phyloP scores from a whole-genome alignment of 495 filamentous ascomycete species.

The Achaetomiella virescens region DNA sequence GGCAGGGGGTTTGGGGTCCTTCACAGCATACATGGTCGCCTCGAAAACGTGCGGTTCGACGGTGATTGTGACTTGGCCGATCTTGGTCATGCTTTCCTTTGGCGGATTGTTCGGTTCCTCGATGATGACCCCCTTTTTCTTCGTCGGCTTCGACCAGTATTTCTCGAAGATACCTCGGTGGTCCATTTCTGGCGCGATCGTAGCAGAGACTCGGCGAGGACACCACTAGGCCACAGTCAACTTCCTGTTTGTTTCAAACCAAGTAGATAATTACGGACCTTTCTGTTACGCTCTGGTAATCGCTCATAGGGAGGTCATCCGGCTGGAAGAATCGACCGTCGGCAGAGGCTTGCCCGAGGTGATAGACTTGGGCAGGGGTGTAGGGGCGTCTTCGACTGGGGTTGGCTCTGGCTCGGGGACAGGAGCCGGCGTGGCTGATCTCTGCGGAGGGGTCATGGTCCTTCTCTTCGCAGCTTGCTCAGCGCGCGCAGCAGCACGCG shows the following conservation, averaged over 20 bases:
- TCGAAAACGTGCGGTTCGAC: conserved; percentile 91
- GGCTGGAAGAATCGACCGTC: conserved; percentile 64
- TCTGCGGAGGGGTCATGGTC: conserved; percentile 34
- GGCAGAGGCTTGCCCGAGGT: conserved; percentile 62
- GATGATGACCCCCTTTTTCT: conserved; percentile 65
- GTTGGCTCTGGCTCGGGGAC: conserved; percentile 25
- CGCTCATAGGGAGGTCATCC: conserved; percentile 52
- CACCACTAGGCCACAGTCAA: conserved; percentile 52
- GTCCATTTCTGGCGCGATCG: conserved; percentile 87
- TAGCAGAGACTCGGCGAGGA: conserved; percentile 73
- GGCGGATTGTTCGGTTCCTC: conserved; percentile 70
- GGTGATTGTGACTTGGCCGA: conserved; percentile 73
- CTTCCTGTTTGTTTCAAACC: background rate
- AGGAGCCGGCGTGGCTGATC: conserved; percentile 33
- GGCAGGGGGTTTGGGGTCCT: conserved; percentile 52
- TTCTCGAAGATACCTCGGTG: conserved; percentile 79
- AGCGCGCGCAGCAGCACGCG: conserved; percentile 46
- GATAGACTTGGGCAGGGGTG: conserved; percentile 54
- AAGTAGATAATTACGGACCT: conserved; percentile 52
- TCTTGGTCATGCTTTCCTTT: conserved; percentile 77
- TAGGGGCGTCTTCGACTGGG: conserved; percentile 34
- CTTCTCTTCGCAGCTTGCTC: conserved; percentile 48
- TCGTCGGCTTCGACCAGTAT: conserved; percentile 88
- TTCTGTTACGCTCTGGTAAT: conserved; percentile 78
- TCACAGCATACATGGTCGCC: conserved; percentile 76